These are phyloP conservation scores for Pinus albicaulis DNA, from an alignment of 75 land plant genomes.

Conservation along the genomic window DNA sequence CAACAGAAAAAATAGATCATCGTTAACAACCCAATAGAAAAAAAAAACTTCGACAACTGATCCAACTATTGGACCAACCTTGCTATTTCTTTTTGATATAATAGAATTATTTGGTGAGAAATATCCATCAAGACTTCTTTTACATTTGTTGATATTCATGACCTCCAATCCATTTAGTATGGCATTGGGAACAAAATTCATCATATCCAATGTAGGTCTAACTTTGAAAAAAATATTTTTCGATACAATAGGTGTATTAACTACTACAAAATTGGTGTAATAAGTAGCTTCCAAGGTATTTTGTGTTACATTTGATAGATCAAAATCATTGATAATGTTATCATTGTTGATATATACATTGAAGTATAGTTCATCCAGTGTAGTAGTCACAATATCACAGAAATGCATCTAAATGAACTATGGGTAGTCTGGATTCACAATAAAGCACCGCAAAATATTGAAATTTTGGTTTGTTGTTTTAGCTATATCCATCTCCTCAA, in stretches of 20 bases:
- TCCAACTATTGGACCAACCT: conserved; percentile 33
- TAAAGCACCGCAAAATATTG: conserved; percentile 73
- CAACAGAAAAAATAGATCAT: conserved; percentile 29
- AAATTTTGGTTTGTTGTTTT: conserved; percentile 60
- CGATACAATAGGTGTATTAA: not conserved
- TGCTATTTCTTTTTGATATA: conserved; percentile 12
- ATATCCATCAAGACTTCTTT: conserved; percentile 13
- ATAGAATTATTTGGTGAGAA: conserved; percentile 15
- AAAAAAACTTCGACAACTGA: conserved; percentile 30
- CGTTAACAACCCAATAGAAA: conserved; percentile 17
- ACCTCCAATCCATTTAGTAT: conserved; percentile 90
- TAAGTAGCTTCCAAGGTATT: conserved; percentile 28
- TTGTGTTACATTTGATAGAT: conserved; percentile 24
- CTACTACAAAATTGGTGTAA: conserved; percentile 47
- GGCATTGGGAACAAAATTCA: conserved; percentile 24
- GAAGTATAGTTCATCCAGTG: conserved; percentile 25
- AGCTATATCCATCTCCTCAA: no score
- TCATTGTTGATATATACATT: conserved; percentile 22
- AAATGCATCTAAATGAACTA: conserved; percentile 77
- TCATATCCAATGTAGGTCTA: conserved; percentile 51
- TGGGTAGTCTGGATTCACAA: conserved; percentile 53
- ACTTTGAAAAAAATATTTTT: conserved; percentile 10
- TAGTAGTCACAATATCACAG: conserved; percentile 67
- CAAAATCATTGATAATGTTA: conserved; percentile 34
- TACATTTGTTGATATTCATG: conserved; percentile 64